These are phyloP conservation scores for Capsella bursapastoris DNA, from an alignment of 345 rosid species.

Conservation along the genomic window DNA sequence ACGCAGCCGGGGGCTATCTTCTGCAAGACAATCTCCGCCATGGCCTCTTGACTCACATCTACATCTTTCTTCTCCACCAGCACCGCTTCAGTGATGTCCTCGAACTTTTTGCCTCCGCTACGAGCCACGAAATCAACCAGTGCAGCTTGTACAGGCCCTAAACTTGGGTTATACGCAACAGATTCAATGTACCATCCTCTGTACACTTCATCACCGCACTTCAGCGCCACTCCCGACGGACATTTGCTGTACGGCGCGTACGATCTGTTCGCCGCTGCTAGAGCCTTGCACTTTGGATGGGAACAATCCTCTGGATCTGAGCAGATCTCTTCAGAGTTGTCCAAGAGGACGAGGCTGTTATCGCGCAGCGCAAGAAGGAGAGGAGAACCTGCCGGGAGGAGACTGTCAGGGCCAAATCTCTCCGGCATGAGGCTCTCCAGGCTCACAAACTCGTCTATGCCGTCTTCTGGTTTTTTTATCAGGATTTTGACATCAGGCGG, in stretches of 20 bases:
- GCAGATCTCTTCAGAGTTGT: neutral
- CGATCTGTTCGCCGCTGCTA: conserved; percentile 70
- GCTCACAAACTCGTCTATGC: neutral
- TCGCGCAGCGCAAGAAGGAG: conserved; percentile 61
- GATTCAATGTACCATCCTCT: conserved; percentile 76
- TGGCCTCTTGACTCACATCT: conserved; percentile 60
- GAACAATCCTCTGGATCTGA: neutral
- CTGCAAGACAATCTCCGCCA: conserved; percentile 61
- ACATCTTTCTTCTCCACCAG: conserved; percentile 74
- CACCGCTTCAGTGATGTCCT: conserved; percentile 60
- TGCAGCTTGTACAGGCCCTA: conserved; percentile 88
- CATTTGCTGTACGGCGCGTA: conserved; percentile 77
- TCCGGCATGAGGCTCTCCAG: neutral
- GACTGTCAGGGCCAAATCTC: neutral
- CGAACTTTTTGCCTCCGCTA: conserved; percentile 58
- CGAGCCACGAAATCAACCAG: conserved; percentile 64
- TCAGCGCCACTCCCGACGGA: conserved; percentile 77
- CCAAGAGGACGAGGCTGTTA: conserved; percentile 43
- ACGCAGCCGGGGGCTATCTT: conserved; percentile 59
- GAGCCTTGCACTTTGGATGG: conserved; percentile 46
- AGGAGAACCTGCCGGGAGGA: conserved; percentile 9
- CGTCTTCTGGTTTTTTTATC: neutral
- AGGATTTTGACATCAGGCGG: conserved; percentile 58
- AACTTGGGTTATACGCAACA: conserved; percentile 75
- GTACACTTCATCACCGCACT: conserved; percentile 49